Conservation (phyloP, 129 eudicot genomes). For the Kitagawia praeruptora region DNA sequence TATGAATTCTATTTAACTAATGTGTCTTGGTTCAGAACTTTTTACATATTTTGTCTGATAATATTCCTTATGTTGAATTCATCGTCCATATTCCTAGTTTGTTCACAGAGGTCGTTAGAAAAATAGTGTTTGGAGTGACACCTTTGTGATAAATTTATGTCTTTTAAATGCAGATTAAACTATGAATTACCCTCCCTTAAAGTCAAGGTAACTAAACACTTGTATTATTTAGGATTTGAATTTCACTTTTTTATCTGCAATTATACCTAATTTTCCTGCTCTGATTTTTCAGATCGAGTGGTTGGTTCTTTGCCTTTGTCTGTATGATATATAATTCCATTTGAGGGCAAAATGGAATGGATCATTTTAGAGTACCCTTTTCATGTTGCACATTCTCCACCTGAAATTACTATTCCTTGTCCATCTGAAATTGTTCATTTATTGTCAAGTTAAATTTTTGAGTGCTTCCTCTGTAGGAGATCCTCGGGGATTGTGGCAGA, state of each 20-base stretch:
- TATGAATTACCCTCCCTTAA: slow-evolving; percentile 63
- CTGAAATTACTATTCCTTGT: not conserved
- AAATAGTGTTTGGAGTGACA: not conserved
- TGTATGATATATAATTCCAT: slow-evolving; percentile 6
- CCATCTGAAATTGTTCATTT: not conserved
- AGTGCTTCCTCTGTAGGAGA: slow-evolving; percentile 35
- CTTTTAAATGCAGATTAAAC: slow-evolving; percentile 53
- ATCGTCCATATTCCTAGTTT: not conserved
- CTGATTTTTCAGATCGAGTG: slow-evolving; percentile 56
- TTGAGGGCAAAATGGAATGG: not conserved
- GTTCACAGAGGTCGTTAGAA: not conserved
- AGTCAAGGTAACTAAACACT: slow-evolving; percentile 40
- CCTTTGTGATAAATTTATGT: not conserved
- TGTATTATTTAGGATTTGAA: not conserved
- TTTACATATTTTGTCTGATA: not conserved
- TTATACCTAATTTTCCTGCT: slow-evolving; percentile 18
- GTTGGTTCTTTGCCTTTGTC: slow-evolving; percentile 30
- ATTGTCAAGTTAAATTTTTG: not conserved
- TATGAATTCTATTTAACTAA: not conserved
- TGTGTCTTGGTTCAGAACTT: not conserved
- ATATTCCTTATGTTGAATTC: not conserved
- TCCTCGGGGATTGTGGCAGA: slow-evolving; percentile 89
- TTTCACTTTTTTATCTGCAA: not conserved
- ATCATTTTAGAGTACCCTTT: not conserved
- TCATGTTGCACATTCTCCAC: not conserved